Percentiles rank a stretch among this genome's conserved stretches.
phyloP scores from a whole-genome alignment of 805 yeast species.

The Saccharomycopsis selenospora region DNA sequence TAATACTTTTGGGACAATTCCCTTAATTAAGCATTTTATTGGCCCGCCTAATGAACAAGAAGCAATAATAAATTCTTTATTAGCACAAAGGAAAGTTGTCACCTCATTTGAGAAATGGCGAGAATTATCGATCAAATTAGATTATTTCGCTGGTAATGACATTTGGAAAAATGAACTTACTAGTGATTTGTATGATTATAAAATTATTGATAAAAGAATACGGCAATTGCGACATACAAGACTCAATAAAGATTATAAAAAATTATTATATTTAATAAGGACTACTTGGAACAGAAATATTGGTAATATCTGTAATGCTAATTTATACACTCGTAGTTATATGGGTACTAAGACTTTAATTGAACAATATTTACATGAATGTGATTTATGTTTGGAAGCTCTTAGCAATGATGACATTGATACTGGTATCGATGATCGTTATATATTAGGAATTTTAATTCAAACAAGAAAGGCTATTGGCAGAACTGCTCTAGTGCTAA shows the following conservation, averaged over 20 bases:
- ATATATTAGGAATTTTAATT: slow-evolving; percentile 67
- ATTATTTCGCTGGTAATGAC: slow-evolving; percentile 53
- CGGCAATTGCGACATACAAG: slow-evolving; percentile 56
- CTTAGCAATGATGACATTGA: slow-evolving; percentile 8
- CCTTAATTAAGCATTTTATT: slow-evolving; percentile 13
- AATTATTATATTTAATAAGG: slow-evolving; percentile 64
- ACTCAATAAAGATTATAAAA: slow-evolving; percentile 44
- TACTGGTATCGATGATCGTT: slow-evolving; percentile 51
- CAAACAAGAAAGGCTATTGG: slow-evolving; percentile 92
- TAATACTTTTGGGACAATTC: slow-evolving; percentile 5
- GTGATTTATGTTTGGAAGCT: slow-evolving; percentile 41
- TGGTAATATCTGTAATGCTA: slow-evolving; percentile 80
- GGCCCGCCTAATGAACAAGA: slow-evolving; percentile 20
- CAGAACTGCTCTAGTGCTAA: slow-evolving; percentile 85
- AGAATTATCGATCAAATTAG: slow-evolving; percentile 54
- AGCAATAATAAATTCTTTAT: slow-evolving; percentile 23
- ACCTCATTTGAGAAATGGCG: slow-evolving; percentile 61
- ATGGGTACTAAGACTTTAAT: slow-evolving; percentile 82
- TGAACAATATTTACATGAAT: slow-evolving; percentile 77
- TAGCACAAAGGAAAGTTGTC: slow-evolving; percentile 41
- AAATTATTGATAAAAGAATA: slow-evolving; percentile 46
- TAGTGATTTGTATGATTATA: slow-evolving; percentile 67
- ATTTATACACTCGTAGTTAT: slow-evolving; percentile 67
- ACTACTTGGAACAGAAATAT: slow-evolving; percentile 81
- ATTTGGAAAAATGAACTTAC: slow-evolving; percentile 63